phyloP scores from a whole-genome alignment of 805 yeast species.

The Tetrapisispora phaffii region DNA sequence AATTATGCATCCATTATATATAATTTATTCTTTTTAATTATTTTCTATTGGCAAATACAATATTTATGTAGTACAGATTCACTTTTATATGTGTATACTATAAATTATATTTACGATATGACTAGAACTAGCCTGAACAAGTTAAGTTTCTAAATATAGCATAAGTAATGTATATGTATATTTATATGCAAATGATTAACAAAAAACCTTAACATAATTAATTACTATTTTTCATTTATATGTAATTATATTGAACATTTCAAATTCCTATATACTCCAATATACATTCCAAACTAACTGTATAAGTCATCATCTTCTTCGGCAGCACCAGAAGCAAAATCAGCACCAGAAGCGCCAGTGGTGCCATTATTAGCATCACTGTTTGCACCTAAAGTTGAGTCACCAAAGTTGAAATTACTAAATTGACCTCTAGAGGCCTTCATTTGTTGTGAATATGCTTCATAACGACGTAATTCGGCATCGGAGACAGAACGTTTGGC shows the following conservation, averaged over 20 bases:
- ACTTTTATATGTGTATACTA: no score
- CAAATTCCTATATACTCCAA: constrained; percentile 1
- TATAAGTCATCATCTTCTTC: constrained; percentile 62
- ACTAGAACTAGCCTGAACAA: no score
- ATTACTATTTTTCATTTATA: background rate
- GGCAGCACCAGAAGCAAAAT: constrained; percentile 33
- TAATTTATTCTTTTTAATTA: background rate
- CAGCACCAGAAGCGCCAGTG: constrained; percentile 33
- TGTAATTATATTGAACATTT: constrained; percentile 1
- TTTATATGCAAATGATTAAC: background rate
- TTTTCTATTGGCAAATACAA: background rate
- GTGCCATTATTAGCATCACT: constrained; percentile 33
- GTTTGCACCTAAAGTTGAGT: constrained; percentile 39
- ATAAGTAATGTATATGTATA: no score
- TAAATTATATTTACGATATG: no score
- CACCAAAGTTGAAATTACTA: constrained; percentile 79
- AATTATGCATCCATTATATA: background rate
- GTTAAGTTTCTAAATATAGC: background rate
- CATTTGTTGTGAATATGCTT: constrained; percentile 94
- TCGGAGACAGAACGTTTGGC: constrained; percentile 96
- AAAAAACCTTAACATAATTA: background rate
- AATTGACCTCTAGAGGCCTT: constrained; percentile 94
- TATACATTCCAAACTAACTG: constrained; percentile 25
- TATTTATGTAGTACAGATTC: no score
- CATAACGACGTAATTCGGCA: constrained; percentile 95